These are phyloP conservation scores for Chaetomiaceae sp. DNA, from an alignment of 2,329 filamentous ascomycete species.

Conservation along the genomic window DNA sequence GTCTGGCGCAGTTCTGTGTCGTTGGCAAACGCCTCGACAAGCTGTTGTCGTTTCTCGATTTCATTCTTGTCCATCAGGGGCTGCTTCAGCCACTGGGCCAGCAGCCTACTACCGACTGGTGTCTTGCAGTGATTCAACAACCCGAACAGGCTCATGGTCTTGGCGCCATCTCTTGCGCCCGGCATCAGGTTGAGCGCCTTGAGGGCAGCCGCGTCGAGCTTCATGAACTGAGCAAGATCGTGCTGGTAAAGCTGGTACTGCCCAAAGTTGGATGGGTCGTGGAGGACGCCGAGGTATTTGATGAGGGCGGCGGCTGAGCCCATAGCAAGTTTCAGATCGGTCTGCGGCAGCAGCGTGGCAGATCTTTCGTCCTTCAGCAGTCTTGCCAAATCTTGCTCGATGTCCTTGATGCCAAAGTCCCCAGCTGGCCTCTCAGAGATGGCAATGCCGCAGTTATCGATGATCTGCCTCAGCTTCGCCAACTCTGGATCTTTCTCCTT, in stretches of 20 bases:
- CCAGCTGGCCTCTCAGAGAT: constrained; percentile 71
- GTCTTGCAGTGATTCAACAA: constrained; percentile 97
- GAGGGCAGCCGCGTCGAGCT: constrained; percentile 88
- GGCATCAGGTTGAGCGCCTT: constrained; percentile 97
- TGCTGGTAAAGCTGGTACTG: constrained; percentile 98
- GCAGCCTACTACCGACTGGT: constrained; percentile 79
- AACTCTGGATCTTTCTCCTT: constrained; percentile 89
- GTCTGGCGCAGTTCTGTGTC: constrained; percentile 92
- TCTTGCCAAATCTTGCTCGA: constrained; percentile 88
- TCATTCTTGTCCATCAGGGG: constrained; percentile 87
- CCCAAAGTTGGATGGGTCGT: constrained; percentile 91
- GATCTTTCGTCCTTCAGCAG: constrained; percentile 83
- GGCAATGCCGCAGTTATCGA: constrained; percentile 87
- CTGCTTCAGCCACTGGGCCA: constrained; percentile 97
- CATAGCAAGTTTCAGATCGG: constrained; percentile 93
- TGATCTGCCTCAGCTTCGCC: constrained; percentile 79
- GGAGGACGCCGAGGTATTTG: constrained; percentile 86
- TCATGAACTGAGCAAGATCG: constrained; percentile 96
- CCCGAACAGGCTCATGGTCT: constrained; percentile 94
- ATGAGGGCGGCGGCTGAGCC: constrained; percentile 89
- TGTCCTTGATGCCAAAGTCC: constrained; percentile 86
- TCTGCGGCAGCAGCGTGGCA: constrained; percentile 74
- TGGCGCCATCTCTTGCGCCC: constrained; percentile 87
- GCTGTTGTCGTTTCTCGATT: constrained; percentile 85
- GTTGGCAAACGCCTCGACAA: constrained; percentile 90